Evolutionary conservation across 768 basidiomycete species (phyloP), one percentile per base, ranked within the genome.

Genomic region (Mrakia gelida): DNA sequence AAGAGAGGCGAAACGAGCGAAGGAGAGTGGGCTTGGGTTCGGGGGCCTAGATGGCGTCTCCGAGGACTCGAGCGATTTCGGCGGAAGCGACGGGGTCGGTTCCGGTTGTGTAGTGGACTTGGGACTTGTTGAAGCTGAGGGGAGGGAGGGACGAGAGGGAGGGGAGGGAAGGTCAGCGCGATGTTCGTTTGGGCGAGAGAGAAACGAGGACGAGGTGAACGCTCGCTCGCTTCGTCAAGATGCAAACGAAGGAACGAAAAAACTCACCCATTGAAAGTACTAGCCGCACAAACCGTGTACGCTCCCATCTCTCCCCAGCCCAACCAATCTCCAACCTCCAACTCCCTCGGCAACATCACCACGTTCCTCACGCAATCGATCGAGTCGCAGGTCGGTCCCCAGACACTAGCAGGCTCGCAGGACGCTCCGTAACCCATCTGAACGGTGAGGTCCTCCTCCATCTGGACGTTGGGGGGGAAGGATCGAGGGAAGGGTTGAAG

Each of bases 261-360:
- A 28, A 75, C 65, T 16, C 32, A 83, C 75, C 93, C 94, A 82
- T 95, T 96, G 87, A 98, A 98, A 86, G 91, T 91, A 85, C 92
- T 94, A 74, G 97, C 94, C 0, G 97, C 97, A 83, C 95, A 97
- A 79, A 94, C 86, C n/a, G 97, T 98, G 86, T 99, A 99, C 45
- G 97, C 97, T 43, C 97, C 97, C 97, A 99, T 98, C 83, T 93
- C 91, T 76, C 91, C 91, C 86, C 95, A 99, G n/a, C 92, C 92
- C 26, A 99, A 88, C 97, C 97, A 99, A 84, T 99, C 97, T 10
- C 97, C 97, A 10, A 97, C 94, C 78, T 89, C 88, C 74, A 98
- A 87, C 1, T 88, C 88, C 43, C 85, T 85, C 5, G 93, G 94
- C 84, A 86, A 73, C 87, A 87, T 78, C 86, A 87, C 81, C 87